These are phyloP conservation scores for Sordaria brevicollis DNA, from an alignment of 495 filamentous ascomycete species.

Conservation along the genomic window DNA sequence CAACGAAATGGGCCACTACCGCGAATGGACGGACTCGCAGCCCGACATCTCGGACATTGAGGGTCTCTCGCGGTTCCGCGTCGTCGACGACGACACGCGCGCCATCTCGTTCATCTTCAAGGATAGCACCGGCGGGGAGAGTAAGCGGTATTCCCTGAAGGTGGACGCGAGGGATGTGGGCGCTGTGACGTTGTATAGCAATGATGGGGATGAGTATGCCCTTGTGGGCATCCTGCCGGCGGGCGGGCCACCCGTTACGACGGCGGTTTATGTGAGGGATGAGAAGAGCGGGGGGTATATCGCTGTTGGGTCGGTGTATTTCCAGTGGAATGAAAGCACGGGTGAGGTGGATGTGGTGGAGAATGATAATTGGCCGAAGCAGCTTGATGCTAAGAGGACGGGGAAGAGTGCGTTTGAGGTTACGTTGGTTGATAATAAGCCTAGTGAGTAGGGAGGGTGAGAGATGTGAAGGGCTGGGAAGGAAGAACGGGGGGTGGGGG, in stretches of 20 bases:
- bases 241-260: conserved; percentile 1
- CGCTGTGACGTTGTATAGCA: neutral
- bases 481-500: neutral
- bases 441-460: neutral
- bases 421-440: conserved; percentile 2
- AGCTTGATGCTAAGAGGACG: neutral
- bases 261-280: conserved; percentile 1
- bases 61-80: neutral
- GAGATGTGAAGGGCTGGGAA: too few species aligned
- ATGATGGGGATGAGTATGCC: neutral
- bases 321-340: neutral
- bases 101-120: conserved; percentile 2
- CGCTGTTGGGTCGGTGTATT: neutral
- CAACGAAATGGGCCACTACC: neutral
- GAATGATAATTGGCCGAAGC: conserved; percentile 1
- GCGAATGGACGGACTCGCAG: neutral
- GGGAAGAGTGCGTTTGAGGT: neutral
- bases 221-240: neutral
- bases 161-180: neutral
- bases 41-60: neutral
- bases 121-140: neutral
- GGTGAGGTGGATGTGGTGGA: conserved; percentile 2
- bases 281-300: neutral
- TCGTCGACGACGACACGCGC: neutral
- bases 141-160: neutral